Evolutionary conservation across 148 eudicot species (phyloP).

Genomic region (Heliosperma pusillum): DNA sequence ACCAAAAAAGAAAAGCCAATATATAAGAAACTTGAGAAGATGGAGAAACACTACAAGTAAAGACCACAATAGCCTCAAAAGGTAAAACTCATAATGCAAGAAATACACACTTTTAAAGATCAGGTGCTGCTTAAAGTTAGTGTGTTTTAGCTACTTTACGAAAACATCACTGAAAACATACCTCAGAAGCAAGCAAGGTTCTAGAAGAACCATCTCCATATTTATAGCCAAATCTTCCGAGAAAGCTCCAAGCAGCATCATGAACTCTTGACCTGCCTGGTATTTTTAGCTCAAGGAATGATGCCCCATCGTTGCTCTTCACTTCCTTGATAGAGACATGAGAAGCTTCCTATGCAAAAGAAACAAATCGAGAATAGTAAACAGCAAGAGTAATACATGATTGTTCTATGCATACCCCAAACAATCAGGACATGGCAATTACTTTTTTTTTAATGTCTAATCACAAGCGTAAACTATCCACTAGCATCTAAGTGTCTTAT

Average conservation of each 20-base stretch:
- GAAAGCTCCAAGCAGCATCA: slow-evolving; percentile 63
- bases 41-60: background rate
- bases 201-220: slow-evolving; percentile 57
- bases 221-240: slow-evolving; percentile 70
- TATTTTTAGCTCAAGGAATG: slow-evolving; percentile 54
- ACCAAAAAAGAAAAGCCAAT: too few relatives aligned
- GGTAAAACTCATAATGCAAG: background rate
- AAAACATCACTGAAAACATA: slow-evolving; percentile 27
- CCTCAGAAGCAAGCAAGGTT: slow-evolving; percentile 88
- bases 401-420: background rate
- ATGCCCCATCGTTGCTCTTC: slow-evolving; percentile 65
- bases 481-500: background rate
- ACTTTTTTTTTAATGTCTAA: background rate
- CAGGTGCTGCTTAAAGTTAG: slow-evolving; percentile 1
- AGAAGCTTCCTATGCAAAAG: slow-evolving; percentile 53
- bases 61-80: background rate
- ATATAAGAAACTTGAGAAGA: too few relatives aligned
- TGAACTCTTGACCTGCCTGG: slow-evolving; percentile 44
- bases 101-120: background rate
- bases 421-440: background rate
- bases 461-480: background rate
- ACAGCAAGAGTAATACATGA: background rate
- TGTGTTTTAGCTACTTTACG: background rate
- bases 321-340: slow-evolving; percentile 55
- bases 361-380: slow-evolving; percentile 1